These are phyloP conservation scores for Boletales sp. DNA, from an alignment of 768 basidiomycete genomes.

Conservation along the genomic window DNA sequence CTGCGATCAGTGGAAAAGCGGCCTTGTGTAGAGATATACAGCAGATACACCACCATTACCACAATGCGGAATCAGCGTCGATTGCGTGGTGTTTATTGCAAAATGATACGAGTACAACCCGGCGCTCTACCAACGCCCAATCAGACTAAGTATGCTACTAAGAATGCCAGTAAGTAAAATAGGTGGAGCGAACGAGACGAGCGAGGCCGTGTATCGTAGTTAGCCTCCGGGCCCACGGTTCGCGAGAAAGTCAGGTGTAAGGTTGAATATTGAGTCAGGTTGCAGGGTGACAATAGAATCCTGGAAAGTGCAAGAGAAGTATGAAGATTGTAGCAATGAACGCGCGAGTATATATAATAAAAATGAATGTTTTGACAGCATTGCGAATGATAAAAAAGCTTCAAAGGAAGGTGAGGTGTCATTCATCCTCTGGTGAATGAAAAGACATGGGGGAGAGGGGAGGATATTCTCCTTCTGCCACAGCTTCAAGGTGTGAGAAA, in stretches of 20 bases:
- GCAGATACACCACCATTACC: conserved; percentile 7
- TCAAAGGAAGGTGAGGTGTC: conserved; percentile 20
- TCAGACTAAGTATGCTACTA: conserved; percentile 31
- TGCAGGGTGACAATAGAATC: conserved; percentile 18
- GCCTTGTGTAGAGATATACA: conserved; percentile 11
- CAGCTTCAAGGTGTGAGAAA: conserved; percentile 78
- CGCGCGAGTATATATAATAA: conserved; percentile 19
- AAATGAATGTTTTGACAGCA: conserved; percentile 23
- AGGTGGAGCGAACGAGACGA: conserved; percentile 23
- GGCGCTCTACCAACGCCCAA: conserved; percentile 30
- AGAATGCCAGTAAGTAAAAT: conserved; percentile 28
- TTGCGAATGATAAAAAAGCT: conserved; percentile 20
- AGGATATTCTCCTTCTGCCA: conserved; percentile 72
- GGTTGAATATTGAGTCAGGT: conserved; percentile 10
- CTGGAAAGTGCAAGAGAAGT: conserved; percentile 24
- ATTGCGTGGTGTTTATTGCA: conserved; percentile 24
- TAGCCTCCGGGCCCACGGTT: conserved; percentile 6
- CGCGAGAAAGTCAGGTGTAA: conserved; percentile 16
- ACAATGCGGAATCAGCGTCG: conserved; percentile 8
- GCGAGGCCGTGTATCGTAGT: conserved; percentile 12
- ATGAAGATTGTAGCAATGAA: conserved; percentile 30
- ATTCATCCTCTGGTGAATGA: conserved; percentile 47
- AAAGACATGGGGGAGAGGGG: conserved; percentile 79
- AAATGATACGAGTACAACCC: conserved; percentile 30
- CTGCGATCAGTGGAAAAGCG: neutral